Evolutionary conservation across 495 filamentous ascomycete genomes (phyloP), one percentile per base, ranked within the genome.

Genomic region (Chaetomium tenue): DNA sequence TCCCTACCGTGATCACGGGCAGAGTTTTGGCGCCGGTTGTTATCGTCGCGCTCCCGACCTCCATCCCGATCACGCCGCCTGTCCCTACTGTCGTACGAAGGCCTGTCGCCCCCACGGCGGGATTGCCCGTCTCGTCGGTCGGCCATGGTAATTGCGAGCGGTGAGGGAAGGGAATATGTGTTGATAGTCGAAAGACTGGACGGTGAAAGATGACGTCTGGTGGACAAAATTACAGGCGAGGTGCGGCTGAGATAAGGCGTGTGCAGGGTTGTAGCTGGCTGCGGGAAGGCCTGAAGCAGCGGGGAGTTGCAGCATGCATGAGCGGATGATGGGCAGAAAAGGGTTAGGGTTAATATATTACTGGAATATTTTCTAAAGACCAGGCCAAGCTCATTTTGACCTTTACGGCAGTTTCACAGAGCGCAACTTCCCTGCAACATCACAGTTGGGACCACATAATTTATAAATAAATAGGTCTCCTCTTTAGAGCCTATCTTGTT

Each of bases 1-100:
- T 78, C 76, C 52, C 72, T 66, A 50, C 71, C 70, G 46, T 67
- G 68, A 23, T 69, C 70, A 26, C 70, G 65, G 18, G 76, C 71
- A 15, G 68, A 23, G 68, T 70, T 69, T 59, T 70, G 61, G 51
- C 71, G 75, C 58, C 74, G 70, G 61, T 63, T 56, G 52, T 70
- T 74, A 64, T 70, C 70, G 54, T 77, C 72, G 28, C 75, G 66
- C 53, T 72, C 72, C 52, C 67, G 23, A 13, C 63, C 42, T 2
- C 59, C 67, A 48, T 65, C 56, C 37, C 56, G 58, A 28, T 61
- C 60, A 30, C 72, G 67, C 11, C 58, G 67, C 18, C 69, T 60
- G 37, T 70, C 63, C 39, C 63, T 58, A 58, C 65, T 60, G 63
- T 73, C 71, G 25, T 71, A 25, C 58, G 56, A 63, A 0, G 65